These are phyloP conservation scores for Eucalyptus cloeziana DNA, from an alignment of 345 rosid species.

Conservation along the genomic window DNA sequence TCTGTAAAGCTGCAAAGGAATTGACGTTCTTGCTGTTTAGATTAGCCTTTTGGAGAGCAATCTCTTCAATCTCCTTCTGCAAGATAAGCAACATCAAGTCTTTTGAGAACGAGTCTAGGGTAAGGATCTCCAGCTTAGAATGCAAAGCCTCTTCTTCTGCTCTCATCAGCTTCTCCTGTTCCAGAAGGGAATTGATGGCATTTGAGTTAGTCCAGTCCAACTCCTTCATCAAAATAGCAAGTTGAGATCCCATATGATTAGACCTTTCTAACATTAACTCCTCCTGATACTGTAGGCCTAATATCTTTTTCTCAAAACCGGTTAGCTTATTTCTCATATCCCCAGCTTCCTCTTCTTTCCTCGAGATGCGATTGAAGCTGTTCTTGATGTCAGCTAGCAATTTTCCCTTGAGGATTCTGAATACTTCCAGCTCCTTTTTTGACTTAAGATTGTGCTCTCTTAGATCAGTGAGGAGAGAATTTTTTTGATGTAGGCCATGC, in stretches of 20 bases:
- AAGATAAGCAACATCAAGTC: conserved; percentile 62
- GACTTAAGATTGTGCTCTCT: conserved; percentile 69
- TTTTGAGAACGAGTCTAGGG: conserved; percentile 37
- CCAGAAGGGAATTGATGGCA: conserved; percentile 30
- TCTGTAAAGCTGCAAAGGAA: conserved; percentile 28
- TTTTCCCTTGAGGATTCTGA: conserved; percentile 66
- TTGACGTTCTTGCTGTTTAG: conserved; percentile 13
- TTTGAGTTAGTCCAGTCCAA: conserved; percentile 46
- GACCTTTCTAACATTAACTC: conserved; percentile 86
- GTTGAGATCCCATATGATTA: conserved; percentile 68
- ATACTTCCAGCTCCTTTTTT: conserved; percentile 68
- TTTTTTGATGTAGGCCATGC: conserved; percentile 56
- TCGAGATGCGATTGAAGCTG: conserved; percentile 57
- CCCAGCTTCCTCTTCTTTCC: conserved; percentile 76
- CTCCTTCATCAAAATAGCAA: conserved; percentile 64
- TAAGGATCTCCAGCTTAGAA: conserved; percentile 40
- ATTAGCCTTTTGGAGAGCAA: conserved; percentile 13
- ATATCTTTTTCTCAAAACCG: conserved; percentile 57
- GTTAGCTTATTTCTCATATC: conserved; percentile 44
- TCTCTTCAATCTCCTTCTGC: conserved; percentile 39
- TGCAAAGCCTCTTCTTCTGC: neutral
- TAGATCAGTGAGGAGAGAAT: conserved; percentile 52
- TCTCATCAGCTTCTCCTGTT: conserved; percentile 38
- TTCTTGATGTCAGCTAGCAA: conserved; percentile 76
- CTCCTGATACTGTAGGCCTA: conserved; percentile 66